These are phyloP conservation scores for Globisporangium emineosum DNA, from an alignment of 352 stramenopile genomes.

Conservation along the genomic window DNA sequence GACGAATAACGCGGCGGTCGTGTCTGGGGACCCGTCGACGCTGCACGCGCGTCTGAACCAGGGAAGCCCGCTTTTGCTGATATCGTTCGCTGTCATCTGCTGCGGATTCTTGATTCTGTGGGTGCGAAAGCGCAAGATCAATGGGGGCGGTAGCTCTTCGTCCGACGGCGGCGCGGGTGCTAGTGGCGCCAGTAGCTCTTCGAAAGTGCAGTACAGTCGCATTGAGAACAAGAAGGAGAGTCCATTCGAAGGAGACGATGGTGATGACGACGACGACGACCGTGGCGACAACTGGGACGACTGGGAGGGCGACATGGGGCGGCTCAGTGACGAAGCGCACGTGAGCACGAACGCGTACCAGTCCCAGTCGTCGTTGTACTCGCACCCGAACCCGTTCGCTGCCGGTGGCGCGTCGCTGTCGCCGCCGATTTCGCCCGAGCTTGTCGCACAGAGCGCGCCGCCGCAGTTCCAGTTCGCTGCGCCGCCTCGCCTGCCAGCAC, in stretches of 20 bases:
- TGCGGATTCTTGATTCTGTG: conserved; percentile 57
- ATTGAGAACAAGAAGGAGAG: conserved; percentile 55
- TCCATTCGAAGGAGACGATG: conserved; percentile 39
- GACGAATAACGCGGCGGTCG: conserved; percentile 22
- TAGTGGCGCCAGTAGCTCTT: conserved; percentile 10
- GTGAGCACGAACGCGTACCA: conserved; percentile 23
- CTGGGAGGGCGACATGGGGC: conserved; percentile 43
- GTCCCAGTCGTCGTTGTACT: conserved; percentile 30
- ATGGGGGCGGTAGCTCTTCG: conserved; percentile 8
- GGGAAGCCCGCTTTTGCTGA: conserved; percentile 41
- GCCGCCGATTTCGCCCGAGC: conserved; percentile 15
- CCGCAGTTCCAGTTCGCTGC: conserved; percentile 26
- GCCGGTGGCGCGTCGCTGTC: conserved; percentile 6
- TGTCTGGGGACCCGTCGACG: conserved; percentile 17
- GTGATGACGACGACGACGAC: conserved; percentile 44
- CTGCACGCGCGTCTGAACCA: conserved; percentile 31
- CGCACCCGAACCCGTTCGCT: conserved; percentile 47
- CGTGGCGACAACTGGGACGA: conserved; percentile 64
- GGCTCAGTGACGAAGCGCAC: conserved; percentile 9
- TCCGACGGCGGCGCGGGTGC: conserved; percentile 3
- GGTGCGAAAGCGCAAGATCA: conserved; percentile 42
- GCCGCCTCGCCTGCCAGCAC: conserved; percentile 21
- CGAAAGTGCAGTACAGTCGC: conserved; percentile 64
- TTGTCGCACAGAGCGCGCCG: conserved; percentile 11
- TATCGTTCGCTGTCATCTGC: conserved; percentile 42